A percentile compares a stretch with the other conserved stretches of the same genome.
These are phyloP conservation scores for Zygosaccharomyces rouxii DNA, from an alignment of 805 yeast genomes.

Conservation along the genomic window DNA sequence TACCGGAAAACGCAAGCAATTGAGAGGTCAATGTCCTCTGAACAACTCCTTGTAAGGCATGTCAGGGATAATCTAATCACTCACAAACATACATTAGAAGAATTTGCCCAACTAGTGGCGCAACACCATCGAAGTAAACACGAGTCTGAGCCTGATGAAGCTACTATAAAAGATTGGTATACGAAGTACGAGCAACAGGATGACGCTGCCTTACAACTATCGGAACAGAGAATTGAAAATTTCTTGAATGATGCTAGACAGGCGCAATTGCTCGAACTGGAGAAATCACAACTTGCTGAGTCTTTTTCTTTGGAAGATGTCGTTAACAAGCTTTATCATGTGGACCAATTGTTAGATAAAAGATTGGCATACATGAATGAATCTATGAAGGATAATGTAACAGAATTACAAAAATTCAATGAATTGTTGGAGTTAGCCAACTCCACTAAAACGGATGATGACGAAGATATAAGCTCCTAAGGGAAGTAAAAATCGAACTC, in stretches of 20 bases:
- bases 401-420: conserved; percentile 8
- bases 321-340: conserved; percentile 18
- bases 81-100: conserved; percentile 4
- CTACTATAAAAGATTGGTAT: conserved; percentile 10
- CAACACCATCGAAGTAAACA: conserved; percentile 1
- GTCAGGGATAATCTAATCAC: conserved; percentile 6
- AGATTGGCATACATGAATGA: conserved; percentile 10
- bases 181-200: conserved; percentile 5
- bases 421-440: conserved; percentile 4
- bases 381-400: conserved; percentile 5
- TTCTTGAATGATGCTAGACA: conserved; percentile 9
- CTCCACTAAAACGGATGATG: neutral
- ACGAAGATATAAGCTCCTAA: neutral
- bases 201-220: neutral
- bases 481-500: neutral
- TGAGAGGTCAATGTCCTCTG: conserved; percentile 5
- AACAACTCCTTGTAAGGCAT: conserved; percentile 7
- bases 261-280: conserved; percentile 14
- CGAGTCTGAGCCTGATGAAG: conserved; percentile 1
- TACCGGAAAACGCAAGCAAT: neutral
- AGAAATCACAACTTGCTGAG: conserved; percentile 12
- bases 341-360: conserved; percentile 16
- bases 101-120: conserved; percentile 8
- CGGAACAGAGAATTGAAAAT: conserved; percentile 4
- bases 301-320: conserved; percentile 20